Base-by-base conservation (phyloP, 371 early-diverging fungal species). In the Rhizopus sp. region DNA sequence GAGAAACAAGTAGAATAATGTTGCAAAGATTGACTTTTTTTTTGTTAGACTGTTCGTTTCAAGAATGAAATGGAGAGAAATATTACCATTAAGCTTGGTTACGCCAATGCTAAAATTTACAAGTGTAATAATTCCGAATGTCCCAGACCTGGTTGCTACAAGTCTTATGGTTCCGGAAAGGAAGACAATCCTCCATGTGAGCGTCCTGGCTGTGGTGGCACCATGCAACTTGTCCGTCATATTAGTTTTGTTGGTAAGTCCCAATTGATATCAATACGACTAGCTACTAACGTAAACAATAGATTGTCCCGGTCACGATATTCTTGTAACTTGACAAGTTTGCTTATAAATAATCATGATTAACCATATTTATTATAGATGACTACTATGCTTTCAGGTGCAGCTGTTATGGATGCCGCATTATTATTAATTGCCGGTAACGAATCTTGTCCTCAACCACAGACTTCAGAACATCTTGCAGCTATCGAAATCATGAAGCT, bases 251-350 rank as follows among this genome's bases (percentile, higher is more conserved):
- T 99, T 53, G 66, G 66, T 66, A 66, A 62, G 45, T 31, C 15
- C 0, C 17, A 7, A 9, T 32, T 15, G 16, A 41, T 23, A 23
- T 23, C 23, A 23, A 23, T 17, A 50, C 12, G 13, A 48, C 39
- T 39, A 13, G 8, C 2, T 23, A 2, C 23, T 23, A 23, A 23
- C 23, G 2, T 52, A 13, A 10, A 23, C 4, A 12, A 2, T 53
- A 66, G 99, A 99, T 83, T 99, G 99, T 76, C 99, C 99, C 44
- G 99, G 99, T 59, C 99, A 99, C 97, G 99, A 99, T 84, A 95
- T 99, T 89, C 92, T 99, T 66, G 66, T 66, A 66, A 62, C 50
- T 44, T 23, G 23, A 23, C 23, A 53, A 37, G 8, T 15, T 35
- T 39, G 4, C 32, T 12, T 2, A 15, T 29, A 29, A 39, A 30